phyloP scores from a whole-genome alignment of 768 basidiomycete genomes.

The Tricholoma bakamatsutake region DNA sequence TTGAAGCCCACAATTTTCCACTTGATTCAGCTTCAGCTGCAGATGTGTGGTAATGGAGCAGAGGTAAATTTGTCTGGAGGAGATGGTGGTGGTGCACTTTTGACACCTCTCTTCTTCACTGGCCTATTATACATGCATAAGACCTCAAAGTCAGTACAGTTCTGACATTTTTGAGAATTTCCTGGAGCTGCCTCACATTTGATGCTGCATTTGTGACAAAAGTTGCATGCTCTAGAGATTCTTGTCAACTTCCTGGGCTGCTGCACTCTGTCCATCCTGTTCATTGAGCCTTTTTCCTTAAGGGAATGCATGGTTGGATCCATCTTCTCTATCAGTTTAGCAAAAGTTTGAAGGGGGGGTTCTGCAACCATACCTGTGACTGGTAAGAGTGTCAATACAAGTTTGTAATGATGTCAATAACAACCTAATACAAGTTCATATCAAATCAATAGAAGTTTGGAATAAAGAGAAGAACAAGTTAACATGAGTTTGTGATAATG shows the following conservation, averaged over 20 bases:
- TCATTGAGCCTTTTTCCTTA: too few species aligned
- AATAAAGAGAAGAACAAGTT: too few species aligned
- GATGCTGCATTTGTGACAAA: not conserved
- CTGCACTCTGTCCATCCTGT: not conserved
- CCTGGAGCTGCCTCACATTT: not conserved
- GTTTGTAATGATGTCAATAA: too few species aligned
- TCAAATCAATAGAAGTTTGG: too few species aligned
- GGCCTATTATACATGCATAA: not conserved
- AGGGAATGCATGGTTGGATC: too few species aligned
- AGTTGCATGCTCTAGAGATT: not conserved
- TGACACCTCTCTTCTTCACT: not conserved
- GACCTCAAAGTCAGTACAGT: not conserved
- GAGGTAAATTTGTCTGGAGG: not conserved
- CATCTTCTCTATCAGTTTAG: too few species aligned
- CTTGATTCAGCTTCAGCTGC: not conserved
- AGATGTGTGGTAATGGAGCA: not conserved
- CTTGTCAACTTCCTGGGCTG: not conserved
- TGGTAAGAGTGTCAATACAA: too few species aligned
- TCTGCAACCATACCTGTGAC: too few species aligned
- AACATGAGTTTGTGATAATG: too few species aligned
- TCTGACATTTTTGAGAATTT: not conserved
- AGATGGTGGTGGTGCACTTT: not conserved
- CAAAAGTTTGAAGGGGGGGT: too few species aligned
- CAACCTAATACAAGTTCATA: too few species aligned
- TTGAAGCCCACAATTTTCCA: not conserved